Percentiles rank a stretch among this genome's conserved stretches.
Evolutionary conservation across 495 filamentous ascomycete genomes (phyloP).

Genomic region (Thozetella sp.): DNA sequence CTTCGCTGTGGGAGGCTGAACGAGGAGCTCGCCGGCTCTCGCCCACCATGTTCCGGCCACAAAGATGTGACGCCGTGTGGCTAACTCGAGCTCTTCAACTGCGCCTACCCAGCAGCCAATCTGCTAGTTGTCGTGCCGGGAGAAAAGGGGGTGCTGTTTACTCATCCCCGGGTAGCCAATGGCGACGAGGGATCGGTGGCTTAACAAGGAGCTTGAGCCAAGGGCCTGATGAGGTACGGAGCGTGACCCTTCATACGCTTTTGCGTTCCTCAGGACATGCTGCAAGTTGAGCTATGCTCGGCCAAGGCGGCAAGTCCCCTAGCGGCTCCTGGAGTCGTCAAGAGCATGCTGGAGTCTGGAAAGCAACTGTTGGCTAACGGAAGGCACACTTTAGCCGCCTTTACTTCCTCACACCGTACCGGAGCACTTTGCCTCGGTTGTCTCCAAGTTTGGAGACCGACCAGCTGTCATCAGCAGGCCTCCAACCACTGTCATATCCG

Average conservation of each 20-base stretch:
- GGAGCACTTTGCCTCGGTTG: conserved; percentile 76
- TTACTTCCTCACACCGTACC: conserved; percentile 62
- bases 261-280: no score
- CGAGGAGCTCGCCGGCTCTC: neutral
- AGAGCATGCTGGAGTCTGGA: no score
- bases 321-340: no score
- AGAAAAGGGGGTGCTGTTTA: neutral
- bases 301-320: no score
- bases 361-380: no score
- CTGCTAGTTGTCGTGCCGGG: no score
- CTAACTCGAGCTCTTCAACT: no score
- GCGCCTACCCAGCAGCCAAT: no score
- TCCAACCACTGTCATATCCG: conserved; percentile 20
- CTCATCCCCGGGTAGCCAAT: neutral
- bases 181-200: conserved; percentile 2
- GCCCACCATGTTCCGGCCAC: neutral
- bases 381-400: conserved; percentile 16
- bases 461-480: conserved; percentile 55
- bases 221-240: conserved; percentile 9
- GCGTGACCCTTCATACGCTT: neutral
- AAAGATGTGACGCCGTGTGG: neutral
- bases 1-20: no score
- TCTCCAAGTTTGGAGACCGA: conserved; percentile 71
- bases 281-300: no score
- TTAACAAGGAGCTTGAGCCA: conserved; percentile 7